Base-by-base conservation (phyloP, 2,329 filamentous ascomycete genomes). In the Sarocladiaceae sp. region DNA sequence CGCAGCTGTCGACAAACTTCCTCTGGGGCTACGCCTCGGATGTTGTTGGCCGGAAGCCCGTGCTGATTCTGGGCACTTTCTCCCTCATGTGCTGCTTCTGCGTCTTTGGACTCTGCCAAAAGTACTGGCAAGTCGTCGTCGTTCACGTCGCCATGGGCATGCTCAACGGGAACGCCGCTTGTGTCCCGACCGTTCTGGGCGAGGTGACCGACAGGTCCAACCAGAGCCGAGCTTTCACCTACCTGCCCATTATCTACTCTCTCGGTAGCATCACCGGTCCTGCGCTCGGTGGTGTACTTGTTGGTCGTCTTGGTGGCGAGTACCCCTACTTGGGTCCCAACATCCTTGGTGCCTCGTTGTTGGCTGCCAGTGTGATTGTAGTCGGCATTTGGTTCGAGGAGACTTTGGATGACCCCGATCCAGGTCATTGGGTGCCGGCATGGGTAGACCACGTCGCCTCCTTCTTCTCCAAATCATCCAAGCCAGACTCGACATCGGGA, bases 131-230 rank as follows among this genome's bases (percentile, higher is more conserved):
- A 61, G 82, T 94, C 2, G 74, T 97, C 12, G 51, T 88, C 13
- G 87, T 95, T 1, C 93, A 98, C 60, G 79, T 85, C 2, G 68
- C 90, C 50, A 96, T 97, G 89, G 93, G 93, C 3, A 61, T 95
- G 44, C 79, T 95, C 43, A 98, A 97, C 61, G 93, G 93, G 43
- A 98, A 98, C 56, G 89, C 93, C 23, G 91, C 88, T 4, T 83
- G 96, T 11, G 89, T 98, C 12, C 91, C 88, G 6, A 96, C 93
- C 0, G 95, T 91, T 40, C 65, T 98, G 40, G 93, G 93, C 32
- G 93, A 98, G 63, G 85, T 98, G 43, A 98, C 93, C 2, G 90
- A 97, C 59, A 81, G 88, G 45, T 93, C 85, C 51, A 98, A 98
- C 62, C 93, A 98, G 71, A 93, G 88, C 57, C 78, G 78, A 44